A percentile compares a stretch with the other conserved stretches of the same genome.
phyloP scores from a whole-genome alignment of 805 yeast genomes.

The Kodamaea laetipori region DNA sequence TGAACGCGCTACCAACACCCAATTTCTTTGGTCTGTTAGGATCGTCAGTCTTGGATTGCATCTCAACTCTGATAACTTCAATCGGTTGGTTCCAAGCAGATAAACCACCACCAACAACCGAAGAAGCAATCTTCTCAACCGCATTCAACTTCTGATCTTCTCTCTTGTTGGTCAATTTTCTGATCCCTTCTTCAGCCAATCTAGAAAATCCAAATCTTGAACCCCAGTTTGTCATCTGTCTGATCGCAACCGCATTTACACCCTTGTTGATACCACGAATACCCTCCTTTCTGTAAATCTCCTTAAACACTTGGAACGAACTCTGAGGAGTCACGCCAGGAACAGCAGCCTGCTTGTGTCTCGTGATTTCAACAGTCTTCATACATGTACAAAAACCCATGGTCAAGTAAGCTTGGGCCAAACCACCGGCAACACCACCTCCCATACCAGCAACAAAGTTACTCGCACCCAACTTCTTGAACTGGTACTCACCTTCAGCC shows the following conservation, averaged over 20 bases:
- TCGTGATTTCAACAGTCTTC: conserved; percentile 98
- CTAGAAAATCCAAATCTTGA: conserved; percentile 93
- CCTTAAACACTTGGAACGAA: conserved; percentile 82
- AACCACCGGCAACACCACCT: conserved; percentile 96
- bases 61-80: conserved; percentile 95
- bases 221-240: conserved; percentile 99
- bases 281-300: conserved; percentile 84
- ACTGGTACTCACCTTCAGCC: conserved; percentile 84
- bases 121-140: conserved; percentile 77
- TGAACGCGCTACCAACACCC: conserved; percentile 72
- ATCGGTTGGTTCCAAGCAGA: conserved; percentile 99
- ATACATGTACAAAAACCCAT: conserved; percentile 99
- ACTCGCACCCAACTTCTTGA: conserved; percentile 58
- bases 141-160: conserved; percentile 64
- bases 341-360: conserved; percentile 69
- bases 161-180: conserved; percentile 60
- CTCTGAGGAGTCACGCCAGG: conserved; percentile 68
- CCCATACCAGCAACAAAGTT: conserved; percentile 86
- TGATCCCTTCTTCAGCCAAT: conserved; percentile 84
- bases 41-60: conserved; percentile 93
- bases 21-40: conserved; percentile 94
- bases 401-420: conserved; percentile 93
- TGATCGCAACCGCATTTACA: conserved; percentile 97
- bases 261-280: conserved; percentile 95
- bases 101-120: conserved; percentile 94